Base-by-base conservation (phyloP, 345 rosid species). In the Citrus sp. region DNA sequence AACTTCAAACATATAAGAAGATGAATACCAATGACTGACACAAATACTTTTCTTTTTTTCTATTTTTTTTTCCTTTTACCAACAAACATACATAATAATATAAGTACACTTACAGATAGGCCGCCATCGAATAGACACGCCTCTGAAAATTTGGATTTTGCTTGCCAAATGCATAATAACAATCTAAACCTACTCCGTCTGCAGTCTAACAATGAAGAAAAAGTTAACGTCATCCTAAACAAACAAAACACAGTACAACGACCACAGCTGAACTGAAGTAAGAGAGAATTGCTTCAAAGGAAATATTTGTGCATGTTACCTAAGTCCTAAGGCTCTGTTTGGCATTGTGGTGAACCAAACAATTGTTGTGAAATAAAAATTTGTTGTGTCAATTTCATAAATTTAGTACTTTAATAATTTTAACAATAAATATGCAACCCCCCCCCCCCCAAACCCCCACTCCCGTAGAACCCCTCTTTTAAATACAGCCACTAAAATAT, bases 91-190 rank as follows among this genome's bases (percentile, higher is more conserved):
- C 49, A 35, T 34, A 34, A 19, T 19, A 70, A 72, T 16, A 28
- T 3, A 73, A 72, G 78, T 42, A 71, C 34, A 92, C 98, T 90
- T 86, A 96, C 99, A 84, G 88, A 69, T 94, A 4, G 34, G 0
- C 97, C 80, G 92, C n/a, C n/a, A n/a, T 92, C 99, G 98, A 96
- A 82, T 84, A 96, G 94, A 94, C 91, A 63, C 98, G 98, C 63
- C 99, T 90, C 87, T 90, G 97, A 79, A 96, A 94, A 78, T 40
- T 80, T 25, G 94, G 90, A 61, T 89, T 90, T 21, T 83, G 84
- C 84, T 92, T 97, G 75, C 99, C 97, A 80, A 89, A 97, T 34
- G 98, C 99, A 80, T 96, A 94, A 81, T 96, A 94, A 88, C 99
- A 96, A 81, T 85, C 89, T 80, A 96, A 83, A 72, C 94, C 88